phyloP scores from a whole-genome alignment of 2,329 filamentous ascomycete species.

The Exophiala sp. region DNA sequence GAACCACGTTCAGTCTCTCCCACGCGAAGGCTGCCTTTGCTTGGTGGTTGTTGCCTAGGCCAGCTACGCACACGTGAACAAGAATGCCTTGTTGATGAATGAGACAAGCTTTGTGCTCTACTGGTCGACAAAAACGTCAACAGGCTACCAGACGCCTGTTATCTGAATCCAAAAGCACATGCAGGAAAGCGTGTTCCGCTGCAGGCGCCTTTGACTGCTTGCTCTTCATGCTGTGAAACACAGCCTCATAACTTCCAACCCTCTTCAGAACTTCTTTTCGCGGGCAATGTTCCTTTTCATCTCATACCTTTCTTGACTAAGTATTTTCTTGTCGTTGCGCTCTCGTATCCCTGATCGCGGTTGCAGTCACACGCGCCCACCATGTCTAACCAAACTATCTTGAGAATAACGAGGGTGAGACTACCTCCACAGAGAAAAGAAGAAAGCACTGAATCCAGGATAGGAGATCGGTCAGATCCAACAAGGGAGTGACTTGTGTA shows the following conservation, averaged over 20 bases:
- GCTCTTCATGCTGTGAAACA: slow-evolving; percentile 12
- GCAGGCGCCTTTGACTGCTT: slow-evolving; percentile 3
- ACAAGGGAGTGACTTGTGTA: slow-evolving; percentile 78
- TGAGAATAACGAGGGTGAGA: slow-evolving; percentile 78
- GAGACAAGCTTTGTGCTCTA: neutral
- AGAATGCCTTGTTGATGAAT: neutral
- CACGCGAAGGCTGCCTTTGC: too few species aligned
- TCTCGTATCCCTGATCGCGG: slow-evolving; percentile 5
- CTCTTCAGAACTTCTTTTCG: neutral
- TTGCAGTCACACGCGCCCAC: neutral
- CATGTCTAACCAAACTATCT: slow-evolving; percentile 82
- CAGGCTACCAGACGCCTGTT: neutral
- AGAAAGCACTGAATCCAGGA: slow-evolving; percentile 22
- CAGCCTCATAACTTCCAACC: slow-evolving; percentile 15
- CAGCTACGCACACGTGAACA: neutral
- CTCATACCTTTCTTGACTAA: neutral
- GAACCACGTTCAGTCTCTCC: neutral
- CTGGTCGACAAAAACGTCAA: neutral
- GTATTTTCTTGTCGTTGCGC: slow-evolving; percentile 1
- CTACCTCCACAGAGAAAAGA: slow-evolving; percentile 3
- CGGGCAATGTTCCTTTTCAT: slow-evolving; percentile 14
- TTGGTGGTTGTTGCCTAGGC: neutral
- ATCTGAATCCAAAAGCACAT: neutral
- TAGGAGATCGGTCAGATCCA: slow-evolving; percentile 86
- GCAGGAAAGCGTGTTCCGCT: neutral